Evolutionary conservation across 495 filamentous ascomycete species (phyloP), one percentile per base, ranked within the genome.

Genomic region (Penicillium daleae): DNA sequence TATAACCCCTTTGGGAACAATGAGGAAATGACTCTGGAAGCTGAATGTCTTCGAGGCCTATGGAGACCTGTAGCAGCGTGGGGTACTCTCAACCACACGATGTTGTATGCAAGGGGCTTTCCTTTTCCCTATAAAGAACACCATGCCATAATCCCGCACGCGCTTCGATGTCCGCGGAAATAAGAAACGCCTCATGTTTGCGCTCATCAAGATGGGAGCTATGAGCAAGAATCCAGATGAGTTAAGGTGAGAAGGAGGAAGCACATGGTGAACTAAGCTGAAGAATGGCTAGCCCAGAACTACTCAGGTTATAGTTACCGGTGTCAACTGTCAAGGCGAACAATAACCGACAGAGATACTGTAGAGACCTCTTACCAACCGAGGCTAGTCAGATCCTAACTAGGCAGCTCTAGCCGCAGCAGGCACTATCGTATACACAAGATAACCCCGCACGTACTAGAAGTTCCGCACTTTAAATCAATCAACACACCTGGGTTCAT

Each of bases 371-470:
- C 13, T 27, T 24, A n/a, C 24, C 4, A 26, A 17, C 10, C 10
- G 31, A 56, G 54, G 35, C 37, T 39, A 3, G 37, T 49, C 31
- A 56, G n/a, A 29, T 60, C 68, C 63, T 42, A 66, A 46, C 54
- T 0, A 58, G 66, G 68, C 63, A 71, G 22, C 22, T 64, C 37
- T 39, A 68, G 24, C 63, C 65, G 55, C 27, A n/a, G 55, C 27
- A n/a, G 44, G 26, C 7, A n/a, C 39, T 21, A 44, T 32, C 48
- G 19, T 39, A 22, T n/a, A 32, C 58, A 66, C 60, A 66, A 68
- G 63, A 71, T 64, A 62, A 69, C 69, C 69, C 69, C 69, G 69
- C 69, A 62, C 58, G 12, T 31, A 15, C 12, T 22, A 27, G 52
- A 26, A 29, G 12, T 33, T 48, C 6, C 8, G 57, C n/a, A 17